These are phyloP conservation scores for Coffea canephora DNA, from an alignment of 257 asterid species.

Conservation along the genomic window DNA sequence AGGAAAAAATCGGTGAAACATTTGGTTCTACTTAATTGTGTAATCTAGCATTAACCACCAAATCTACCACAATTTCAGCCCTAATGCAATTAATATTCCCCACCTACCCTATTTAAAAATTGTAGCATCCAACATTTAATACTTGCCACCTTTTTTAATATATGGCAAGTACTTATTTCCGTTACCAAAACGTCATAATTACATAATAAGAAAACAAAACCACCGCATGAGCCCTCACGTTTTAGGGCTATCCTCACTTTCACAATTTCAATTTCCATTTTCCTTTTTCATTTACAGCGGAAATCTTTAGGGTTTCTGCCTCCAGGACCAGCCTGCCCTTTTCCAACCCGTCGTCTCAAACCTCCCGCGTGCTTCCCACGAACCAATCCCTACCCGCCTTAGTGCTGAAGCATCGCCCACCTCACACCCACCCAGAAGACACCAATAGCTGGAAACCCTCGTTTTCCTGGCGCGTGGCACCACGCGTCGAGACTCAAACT, in stretches of 20 bases:
- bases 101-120: not conserved
- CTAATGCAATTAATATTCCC: not conserved
- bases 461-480: not conserved
- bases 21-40: not conserved
- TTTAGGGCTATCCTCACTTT: conserved; percentile 21
- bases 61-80: not conserved
- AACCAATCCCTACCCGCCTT: not conserved
- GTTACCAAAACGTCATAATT: not conserved
- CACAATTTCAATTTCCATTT: no score
- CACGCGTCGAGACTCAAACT: conserved; percentile 2
- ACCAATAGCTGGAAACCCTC: not conserved
- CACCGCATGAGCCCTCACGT: not conserved
- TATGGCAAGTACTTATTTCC: not conserved
- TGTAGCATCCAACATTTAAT: not conserved
- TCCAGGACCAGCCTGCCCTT: not conserved
- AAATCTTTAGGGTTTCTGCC: conserved; percentile 10
- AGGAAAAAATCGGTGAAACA: not conserved
- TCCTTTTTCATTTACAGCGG: not conserved
- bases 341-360: not conserved
- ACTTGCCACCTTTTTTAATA: not conserved
- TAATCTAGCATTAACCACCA: not conserved
- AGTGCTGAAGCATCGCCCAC: not conserved
- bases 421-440: not conserved
- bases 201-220: not conserved
- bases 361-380: not conserved